Base-by-base conservation (phyloP, 1,139 yeast genomes). In the Debaryomyces singareniensis region DNA sequence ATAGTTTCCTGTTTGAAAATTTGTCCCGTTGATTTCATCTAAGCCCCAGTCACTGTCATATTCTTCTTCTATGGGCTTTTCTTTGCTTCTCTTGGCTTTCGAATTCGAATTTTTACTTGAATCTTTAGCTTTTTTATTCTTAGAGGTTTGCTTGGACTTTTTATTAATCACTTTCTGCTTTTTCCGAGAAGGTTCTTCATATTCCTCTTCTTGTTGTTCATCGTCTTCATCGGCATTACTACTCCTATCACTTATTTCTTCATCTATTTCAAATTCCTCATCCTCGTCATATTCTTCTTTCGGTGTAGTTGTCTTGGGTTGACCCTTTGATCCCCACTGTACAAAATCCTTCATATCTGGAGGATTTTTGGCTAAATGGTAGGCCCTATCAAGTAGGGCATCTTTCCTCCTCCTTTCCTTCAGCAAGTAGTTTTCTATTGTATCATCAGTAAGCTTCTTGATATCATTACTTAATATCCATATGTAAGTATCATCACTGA, bases 401-500 rank as follows among this genome's bases (percentile, higher is more conserved):
- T 63, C 68, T 38, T 55, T 63, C 31, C 66, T 53, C 34, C 57
- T 51, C 30, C 34, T 40, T 28, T 35, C 41, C 6, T 34, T 36
- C 1, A 29, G 38, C 26, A 63, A 49, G 35, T 51, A 55, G n/a
- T 39, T 48, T 5, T 53, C 51, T 26, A 67, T 64, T 30, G 42
- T 51, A 2, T 45, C 52, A 5, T 32, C 30, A 9, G 42, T 38
- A 33, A 67, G 50, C 9, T 39, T 35, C 35, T 57, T 57, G 16
- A 76, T 40, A 37, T 75, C 82, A 24, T 52, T 50, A 5, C 49
- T 44, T 23, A 64, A 62, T 29, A 73, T 69, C 83, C 83, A 78
- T 33, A 75, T 73, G 44, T 75, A 78, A 3, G 79, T 77, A 45
- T 78, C 83, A 48, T 77, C 85, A 39, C 72, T 72, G 47, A 75